Conservation (phyloP, 78 protist species). For the Acrasis kona region DNA sequence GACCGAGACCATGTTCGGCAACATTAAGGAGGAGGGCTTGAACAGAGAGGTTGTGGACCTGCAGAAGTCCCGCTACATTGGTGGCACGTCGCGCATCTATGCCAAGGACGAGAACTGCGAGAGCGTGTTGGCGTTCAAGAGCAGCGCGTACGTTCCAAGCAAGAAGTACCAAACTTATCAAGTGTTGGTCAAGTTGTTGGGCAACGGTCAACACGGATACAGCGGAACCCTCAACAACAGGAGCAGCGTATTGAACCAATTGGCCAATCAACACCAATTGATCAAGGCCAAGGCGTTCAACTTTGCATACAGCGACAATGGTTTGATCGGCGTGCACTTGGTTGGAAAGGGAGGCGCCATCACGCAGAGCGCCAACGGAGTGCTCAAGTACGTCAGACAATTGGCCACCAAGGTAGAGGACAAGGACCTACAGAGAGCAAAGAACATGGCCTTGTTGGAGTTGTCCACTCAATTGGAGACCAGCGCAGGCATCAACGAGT, state of each 20-base stretch:
- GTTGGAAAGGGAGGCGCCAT: not conserved
- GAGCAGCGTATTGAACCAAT: not conserved
- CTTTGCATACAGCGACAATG: not conserved
- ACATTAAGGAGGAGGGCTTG: not conserved
- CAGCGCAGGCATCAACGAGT: not conserved
- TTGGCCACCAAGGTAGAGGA: not conserved
- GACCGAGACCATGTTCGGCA: not conserved
- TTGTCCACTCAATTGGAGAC: not conserved
- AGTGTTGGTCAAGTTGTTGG: not conserved
- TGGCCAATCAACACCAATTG: not conserved
- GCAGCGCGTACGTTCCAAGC: not conserved
- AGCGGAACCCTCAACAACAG: not conserved
- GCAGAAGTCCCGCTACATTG: not conserved
- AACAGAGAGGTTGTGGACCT: not conserved
- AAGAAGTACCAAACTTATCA: not conserved
- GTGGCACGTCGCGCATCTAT: not conserved
- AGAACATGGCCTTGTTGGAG: not conserved
- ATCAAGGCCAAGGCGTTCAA: not conserved
- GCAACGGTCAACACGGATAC: not conserved
- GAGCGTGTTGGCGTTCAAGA: not conserved
- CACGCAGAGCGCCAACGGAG: not conserved
- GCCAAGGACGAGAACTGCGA: not conserved
- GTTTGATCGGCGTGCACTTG: not conserved
- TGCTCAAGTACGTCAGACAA: not conserved
- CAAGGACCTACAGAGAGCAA: not conserved